Conservation (phyloP, 1,284 basidiomycete genomes). For the Microbotryum intermedium region DNA sequence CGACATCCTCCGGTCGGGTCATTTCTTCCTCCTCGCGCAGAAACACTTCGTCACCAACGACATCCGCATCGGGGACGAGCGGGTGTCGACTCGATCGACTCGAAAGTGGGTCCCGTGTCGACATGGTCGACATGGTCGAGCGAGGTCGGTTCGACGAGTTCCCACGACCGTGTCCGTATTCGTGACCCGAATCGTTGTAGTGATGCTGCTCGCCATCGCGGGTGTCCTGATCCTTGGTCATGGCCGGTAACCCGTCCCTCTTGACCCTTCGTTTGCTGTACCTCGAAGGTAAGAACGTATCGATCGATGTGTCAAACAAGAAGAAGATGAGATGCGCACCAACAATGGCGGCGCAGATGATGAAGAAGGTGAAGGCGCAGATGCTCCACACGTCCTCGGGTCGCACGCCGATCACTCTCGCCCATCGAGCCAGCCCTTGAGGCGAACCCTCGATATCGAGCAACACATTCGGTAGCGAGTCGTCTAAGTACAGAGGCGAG, state of each 20-base stretch:
- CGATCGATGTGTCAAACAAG: constrained; percentile 15
- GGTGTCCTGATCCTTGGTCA: neutral
- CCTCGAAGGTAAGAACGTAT: constrained; percentile 13
- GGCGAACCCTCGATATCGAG: constrained; percentile 46
- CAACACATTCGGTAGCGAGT: constrained; percentile 56
- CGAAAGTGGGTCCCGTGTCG: no score
- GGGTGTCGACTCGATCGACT: no score
- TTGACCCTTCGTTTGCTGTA: neutral
- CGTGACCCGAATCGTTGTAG: constrained; percentile 3
- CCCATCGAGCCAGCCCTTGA: constrained; percentile 57
- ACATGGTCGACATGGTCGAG: no score
- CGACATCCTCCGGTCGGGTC: constrained; percentile 5
- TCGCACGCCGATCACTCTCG: constrained; percentile 66
- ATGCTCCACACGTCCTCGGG: constrained; percentile 76
- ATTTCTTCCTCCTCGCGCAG: constrained; percentile 10
- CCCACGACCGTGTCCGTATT: no score
- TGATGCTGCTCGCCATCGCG: neutral
- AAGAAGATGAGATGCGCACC: constrained; percentile 41
- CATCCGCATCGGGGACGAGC: constrained; percentile 9
- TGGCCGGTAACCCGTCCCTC: neutral
- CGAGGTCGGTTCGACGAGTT: no score
- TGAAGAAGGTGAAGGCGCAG: constrained; percentile 72
- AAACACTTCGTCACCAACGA: constrained; percentile 18
- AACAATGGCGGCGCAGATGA: constrained; percentile 63
- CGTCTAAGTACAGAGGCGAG: constrained; percentile 71